Evolutionary conservation across 495 filamentous ascomycete species (phyloP).

Genomic region (Sporormia fimetaria): DNA sequence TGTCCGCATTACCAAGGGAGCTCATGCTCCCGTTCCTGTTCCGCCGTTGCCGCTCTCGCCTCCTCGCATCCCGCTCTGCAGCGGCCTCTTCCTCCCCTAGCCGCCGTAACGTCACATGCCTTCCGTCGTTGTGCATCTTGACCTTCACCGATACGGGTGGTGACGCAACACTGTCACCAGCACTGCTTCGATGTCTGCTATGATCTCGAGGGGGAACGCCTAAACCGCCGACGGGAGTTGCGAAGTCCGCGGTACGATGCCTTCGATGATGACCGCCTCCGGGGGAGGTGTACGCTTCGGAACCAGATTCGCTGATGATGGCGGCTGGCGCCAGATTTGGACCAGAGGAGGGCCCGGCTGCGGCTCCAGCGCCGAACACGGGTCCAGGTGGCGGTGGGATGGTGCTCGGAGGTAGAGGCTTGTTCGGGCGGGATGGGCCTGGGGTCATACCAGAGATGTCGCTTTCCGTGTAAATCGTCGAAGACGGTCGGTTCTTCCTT

Average conservation of each 20-base stretch:
- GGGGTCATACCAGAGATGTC: constrained; percentile 30
- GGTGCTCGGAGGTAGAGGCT: constrained; percentile 24
- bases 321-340: constrained; percentile 41
- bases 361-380: constrained; percentile 31
- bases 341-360: constrained; percentile 28
- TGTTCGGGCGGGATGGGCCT: constrained; percentile 23
- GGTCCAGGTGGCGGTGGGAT: constrained; percentile 14
- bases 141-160: constrained; percentile 69
- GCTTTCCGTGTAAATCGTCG: constrained; percentile 12
- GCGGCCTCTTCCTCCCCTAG: constrained; percentile 74
- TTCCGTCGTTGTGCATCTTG: constrained; percentile 66
- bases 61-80: constrained; percentile 45
- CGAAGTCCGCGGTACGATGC: constrained; percentile 31
- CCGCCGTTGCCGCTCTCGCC: constrained; percentile 27
- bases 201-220: constrained; percentile 30
- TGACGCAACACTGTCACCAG: constrained; percentile 37
- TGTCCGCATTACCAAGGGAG: constrained; percentile 22
- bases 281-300: constrained; percentile 43
- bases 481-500: constrained; percentile 13
- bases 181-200: constrained; percentile 32
- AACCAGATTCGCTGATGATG: constrained; percentile 49
- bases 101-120: constrained; percentile 68
- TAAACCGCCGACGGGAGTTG: constrained; percentile 26
- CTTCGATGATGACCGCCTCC: constrained; percentile 40
- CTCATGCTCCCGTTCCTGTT: constrained; percentile 24